Percentiles rank a stretch among this genome's conserved stretches.
Evolutionary conservation across 2,329 filamentous ascomycete genomes (phyloP).

Genomic region (Rutstroemia sp.): DNA sequence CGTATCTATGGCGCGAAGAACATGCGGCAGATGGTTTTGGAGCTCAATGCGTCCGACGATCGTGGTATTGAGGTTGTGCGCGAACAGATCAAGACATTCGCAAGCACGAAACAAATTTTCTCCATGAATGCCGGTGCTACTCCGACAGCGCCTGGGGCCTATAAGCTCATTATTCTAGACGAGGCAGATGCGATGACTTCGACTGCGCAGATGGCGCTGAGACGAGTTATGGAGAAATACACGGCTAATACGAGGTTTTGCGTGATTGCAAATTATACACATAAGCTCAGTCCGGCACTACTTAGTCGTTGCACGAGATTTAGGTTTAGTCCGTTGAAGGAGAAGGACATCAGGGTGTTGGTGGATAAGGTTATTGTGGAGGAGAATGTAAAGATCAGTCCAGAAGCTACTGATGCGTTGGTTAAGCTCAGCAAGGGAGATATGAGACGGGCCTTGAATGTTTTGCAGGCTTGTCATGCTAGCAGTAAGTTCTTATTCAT

Average conservation of each 20-base stretch:
- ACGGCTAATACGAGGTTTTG: slow-evolving; percentile 97
- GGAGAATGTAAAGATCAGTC: slow-evolving; percentile 76
- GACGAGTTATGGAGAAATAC: slow-evolving; percentile 98
- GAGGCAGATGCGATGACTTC: slow-evolving; percentile 99
- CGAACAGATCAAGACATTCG: slow-evolving; percentile 99
- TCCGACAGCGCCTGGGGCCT: slow-evolving; percentile 55
- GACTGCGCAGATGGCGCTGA: slow-evolving; percentile 93
- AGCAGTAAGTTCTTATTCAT: slow-evolving; percentile 54
- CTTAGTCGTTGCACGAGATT: slow-evolving; percentile 92
- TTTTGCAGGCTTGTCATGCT: slow-evolving; percentile 92
- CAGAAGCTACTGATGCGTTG: slow-evolving; percentile 73
- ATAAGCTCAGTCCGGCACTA: slow-evolving; percentile 90
- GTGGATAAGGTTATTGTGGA: slow-evolving; percentile 87
- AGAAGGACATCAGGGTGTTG: slow-evolving; percentile 72
- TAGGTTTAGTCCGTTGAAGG: slow-evolving; percentile 87
- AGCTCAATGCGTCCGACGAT: slow-evolving; percentile 95
- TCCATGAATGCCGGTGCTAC: slow-evolving; percentile 42
- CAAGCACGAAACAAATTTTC: slow-evolving; percentile 97
- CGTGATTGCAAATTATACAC: slow-evolving; percentile 97
- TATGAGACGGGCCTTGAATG: slow-evolving; percentile 91
- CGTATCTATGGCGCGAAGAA: slow-evolving; percentile 89
- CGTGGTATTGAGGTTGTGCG: slow-evolving; percentile 95
- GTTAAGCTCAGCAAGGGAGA: slow-evolving; percentile 88
- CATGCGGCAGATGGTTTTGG: slow-evolving; percentile 96
- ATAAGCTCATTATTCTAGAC: slow-evolving; percentile 95